Conservation (phyloP, 2,329 filamentous ascomycete species). For the Fusarium sp. region DNA sequence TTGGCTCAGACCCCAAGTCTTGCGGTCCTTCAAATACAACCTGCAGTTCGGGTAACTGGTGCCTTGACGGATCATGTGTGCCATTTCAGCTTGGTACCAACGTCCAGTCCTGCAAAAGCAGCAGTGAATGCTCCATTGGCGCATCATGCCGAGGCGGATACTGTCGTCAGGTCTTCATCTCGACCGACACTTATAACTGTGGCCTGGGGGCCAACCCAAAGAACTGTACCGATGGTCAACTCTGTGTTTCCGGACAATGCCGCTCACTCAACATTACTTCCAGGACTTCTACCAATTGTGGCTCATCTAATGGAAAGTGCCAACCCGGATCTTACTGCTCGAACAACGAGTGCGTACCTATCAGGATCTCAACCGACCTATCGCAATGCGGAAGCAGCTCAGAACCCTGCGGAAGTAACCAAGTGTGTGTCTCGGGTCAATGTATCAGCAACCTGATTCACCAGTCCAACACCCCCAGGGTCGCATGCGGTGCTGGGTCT, state of each 20-base stretch:
- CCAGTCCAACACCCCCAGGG: not conserved
- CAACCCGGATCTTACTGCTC: conserved; percentile 23
- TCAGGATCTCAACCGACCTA: conserved; percentile 21
- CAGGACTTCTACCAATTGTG: not conserved
- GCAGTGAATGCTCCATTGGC: conserved; percentile 17
- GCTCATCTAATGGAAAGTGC: conserved; percentile 3
- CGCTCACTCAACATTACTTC: conserved; percentile 20
- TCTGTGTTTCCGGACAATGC: conserved; percentile 28
- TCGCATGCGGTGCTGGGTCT: conserved; percentile 18
- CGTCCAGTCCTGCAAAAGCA: conserved; percentile 23
- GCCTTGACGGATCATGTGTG: conserved; percentile 31
- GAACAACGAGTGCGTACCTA: conserved; percentile 4
- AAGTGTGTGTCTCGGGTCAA: conserved; percentile 25
- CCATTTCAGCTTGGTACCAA: conserved; percentile 35
- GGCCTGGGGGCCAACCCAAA: not conserved
- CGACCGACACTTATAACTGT: conserved; percentile 24
- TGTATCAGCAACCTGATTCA: conserved; percentile 23
- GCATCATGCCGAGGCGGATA: conserved; percentile 7
- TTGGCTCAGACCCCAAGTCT: conserved; percentile 27
- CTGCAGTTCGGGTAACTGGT: conserved; percentile 36
- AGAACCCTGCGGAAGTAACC: conserved; percentile 6
- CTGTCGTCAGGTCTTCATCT: conserved; percentile 28
- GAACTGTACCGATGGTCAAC: conserved; percentile 23
- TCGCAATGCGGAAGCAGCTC: conserved; percentile 17
- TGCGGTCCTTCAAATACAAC: conserved; percentile 20